Evolutionary conservation across 192 early-diverging fungal genomes (phyloP).

Genomic region (Backusella luteola): DNA sequence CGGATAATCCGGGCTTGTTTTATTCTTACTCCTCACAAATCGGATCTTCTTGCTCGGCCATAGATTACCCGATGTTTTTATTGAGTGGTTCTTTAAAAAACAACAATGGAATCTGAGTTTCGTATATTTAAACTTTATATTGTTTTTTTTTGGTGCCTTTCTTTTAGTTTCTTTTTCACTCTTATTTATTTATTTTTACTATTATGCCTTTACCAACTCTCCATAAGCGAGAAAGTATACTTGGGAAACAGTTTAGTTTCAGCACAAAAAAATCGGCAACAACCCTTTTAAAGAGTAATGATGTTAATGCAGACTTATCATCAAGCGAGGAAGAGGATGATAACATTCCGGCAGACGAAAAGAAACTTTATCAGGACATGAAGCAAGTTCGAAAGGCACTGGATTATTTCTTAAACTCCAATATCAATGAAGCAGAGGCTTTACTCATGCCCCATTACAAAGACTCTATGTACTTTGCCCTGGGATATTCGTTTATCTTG

Average conservation of each 20-base stretch:
- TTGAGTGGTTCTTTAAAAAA: not conserved
- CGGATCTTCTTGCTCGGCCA: not conserved
- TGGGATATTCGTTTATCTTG: constrained; percentile 68
- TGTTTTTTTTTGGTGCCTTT: not conserved
- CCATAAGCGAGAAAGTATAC: not conserved
- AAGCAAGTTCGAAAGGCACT: constrained; percentile 55
- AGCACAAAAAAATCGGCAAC: not conserved
- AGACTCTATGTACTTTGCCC: constrained; percentile 66
- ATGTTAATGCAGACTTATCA: not conserved
- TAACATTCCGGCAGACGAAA: not conserved
- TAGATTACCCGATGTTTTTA: not conserved
- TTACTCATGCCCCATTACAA: constrained; percentile 40
- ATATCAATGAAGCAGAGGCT: constrained; percentile 67
- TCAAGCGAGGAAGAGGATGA: not conserved
- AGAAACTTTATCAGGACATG: constrained; percentile 21
- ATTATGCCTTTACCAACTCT: constrained; percentile 3
- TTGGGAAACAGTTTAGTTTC: not conserved
- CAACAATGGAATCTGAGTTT: not conserved
- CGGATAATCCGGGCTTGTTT: not conserved
- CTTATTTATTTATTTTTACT: not conserved
- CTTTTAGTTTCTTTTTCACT: not conserved
- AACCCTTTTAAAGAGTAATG: not conserved
- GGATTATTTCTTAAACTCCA: constrained; percentile 74
- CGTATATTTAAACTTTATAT: not conserved
- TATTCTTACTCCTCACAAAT: not conserved